phyloP scores from a whole-genome alignment of 2,329 filamentous ascomycete genomes.

The Aspergillus oerlinghausenensis region DNA sequence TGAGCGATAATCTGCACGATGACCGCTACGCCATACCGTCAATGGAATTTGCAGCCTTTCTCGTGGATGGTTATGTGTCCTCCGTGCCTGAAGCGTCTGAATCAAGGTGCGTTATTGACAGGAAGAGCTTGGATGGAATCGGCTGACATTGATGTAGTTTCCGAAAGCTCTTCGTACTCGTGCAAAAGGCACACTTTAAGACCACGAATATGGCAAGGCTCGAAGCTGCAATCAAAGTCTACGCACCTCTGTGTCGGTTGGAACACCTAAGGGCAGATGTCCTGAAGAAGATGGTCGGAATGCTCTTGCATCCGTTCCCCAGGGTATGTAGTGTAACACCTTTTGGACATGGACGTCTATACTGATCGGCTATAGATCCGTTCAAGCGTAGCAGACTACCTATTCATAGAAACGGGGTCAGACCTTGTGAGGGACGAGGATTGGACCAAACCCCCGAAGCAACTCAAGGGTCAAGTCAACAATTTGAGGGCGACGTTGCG shows the following conservation, averaged over 20 bases:
- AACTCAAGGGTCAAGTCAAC: conserved; percentile 32
- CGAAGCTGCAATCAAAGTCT: conserved; percentile 73
- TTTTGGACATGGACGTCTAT: not conserved
- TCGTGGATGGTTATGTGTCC: conserved; percentile 59
- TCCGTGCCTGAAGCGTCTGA: conserved; percentile 43
- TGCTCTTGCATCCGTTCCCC: conserved; percentile 80
- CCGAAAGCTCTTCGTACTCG: conserved; percentile 61
- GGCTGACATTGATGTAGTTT: conserved; percentile 33
- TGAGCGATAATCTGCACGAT: conserved; percentile 50
- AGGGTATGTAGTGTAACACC: conserved; percentile 49
- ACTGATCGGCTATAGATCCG: conserved; percentile 29
- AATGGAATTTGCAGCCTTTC: conserved; percentile 71
- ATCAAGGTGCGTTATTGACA: conserved; percentile 24
- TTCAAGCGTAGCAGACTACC: conserved; percentile 29
- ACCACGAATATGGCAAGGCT: conserved; percentile 77
- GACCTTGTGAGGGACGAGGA: conserved; percentile 30
- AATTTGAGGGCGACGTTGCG: conserved; percentile 16
- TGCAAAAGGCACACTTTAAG: conserved; percentile 78
- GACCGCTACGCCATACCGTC: conserved; percentile 72
- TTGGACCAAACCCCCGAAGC: conserved; percentile 32
- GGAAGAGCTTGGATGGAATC: not conserved
- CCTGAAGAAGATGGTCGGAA: conserved; percentile 63
- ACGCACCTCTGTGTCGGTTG: conserved; percentile 63
- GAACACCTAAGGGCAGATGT: conserved; percentile 52
- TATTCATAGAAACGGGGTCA: conserved; percentile 31